A percentile compares a stretch with the other conserved stretches of the same genome.
Evolutionary conservation across 1,284 basidiomycete genomes (phyloP).

Genomic region (Cutaneotrichosporon sp.): DNA sequence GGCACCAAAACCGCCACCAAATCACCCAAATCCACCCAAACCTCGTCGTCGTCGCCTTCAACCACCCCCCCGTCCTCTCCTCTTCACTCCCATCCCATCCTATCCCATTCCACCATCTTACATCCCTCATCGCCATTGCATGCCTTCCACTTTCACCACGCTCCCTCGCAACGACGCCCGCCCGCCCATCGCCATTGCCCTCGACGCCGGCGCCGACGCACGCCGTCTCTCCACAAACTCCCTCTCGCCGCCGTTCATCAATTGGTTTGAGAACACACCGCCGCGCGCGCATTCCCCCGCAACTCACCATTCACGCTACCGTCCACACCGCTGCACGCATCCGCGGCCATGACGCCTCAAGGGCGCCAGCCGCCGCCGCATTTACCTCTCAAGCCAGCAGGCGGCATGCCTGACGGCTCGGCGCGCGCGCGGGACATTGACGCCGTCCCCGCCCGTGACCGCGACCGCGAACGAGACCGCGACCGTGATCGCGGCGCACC

Average conservation of each 20-base stretch:
- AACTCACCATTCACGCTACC: background rate
- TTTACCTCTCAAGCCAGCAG: slow-evolving; percentile 18
- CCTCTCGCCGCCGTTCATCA: background rate
- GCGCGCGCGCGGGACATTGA: slow-evolving; percentile 19
- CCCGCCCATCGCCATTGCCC: background rate
- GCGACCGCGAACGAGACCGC: slow-evolving; percentile 6
- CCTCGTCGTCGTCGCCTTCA: background rate
- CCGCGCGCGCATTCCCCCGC: background rate
- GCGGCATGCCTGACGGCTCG: slow-evolving; percentile 11
- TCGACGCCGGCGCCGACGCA: no score
- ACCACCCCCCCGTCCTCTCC: background rate
- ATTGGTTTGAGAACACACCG: background rate
- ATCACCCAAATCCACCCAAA: background rate
- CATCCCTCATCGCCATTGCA: background rate
- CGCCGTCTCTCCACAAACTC: no score
- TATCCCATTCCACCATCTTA: no score
- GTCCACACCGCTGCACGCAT: background rate
- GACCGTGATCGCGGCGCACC: slow-evolving; percentile 2
- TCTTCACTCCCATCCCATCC: background rate
- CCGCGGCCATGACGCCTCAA: slow-evolving; percentile 18
- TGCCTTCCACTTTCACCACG: background rate
- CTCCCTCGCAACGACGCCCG: background rate
- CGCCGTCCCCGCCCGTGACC: slow-evolving; percentile 16
- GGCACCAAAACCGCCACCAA: background rate
- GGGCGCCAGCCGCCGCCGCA: slow-evolving; percentile 23